These are phyloP conservation scores for Strobilomyces echinocephalus DNA, from an alignment of 768 basidiomycete species.

Conservation along the genomic window DNA sequence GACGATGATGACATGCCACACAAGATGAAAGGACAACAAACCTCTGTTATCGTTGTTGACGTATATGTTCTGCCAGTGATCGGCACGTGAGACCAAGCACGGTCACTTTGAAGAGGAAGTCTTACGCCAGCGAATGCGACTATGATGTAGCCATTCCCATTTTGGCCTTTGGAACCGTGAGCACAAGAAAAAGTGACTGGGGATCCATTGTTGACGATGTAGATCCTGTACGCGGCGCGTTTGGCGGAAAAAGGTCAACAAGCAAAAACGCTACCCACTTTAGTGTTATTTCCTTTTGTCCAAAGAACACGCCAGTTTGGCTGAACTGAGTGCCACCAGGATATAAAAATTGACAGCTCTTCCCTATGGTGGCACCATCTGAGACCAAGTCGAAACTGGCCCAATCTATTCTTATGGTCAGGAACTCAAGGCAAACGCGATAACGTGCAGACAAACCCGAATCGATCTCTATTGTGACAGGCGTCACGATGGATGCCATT, in stretches of 20 bases:
- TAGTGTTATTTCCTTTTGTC: neutral
- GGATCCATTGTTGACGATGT: neutral
- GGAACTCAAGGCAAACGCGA: neutral
- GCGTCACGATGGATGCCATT: neutral
- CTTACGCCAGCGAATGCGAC: neutral
- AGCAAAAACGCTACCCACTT: neutral
- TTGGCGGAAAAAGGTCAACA: neutral
- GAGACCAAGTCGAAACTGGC: neutral
- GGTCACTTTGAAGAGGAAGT: neutral
- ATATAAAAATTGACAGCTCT: neutral
- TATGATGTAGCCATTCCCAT: neutral
- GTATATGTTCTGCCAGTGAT: neutral
- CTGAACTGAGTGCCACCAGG: neutral
- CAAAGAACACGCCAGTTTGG: neutral
- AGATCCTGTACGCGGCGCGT: neutral
- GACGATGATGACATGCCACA: neutral
- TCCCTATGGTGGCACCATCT: neutral
- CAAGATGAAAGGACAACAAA: neutral
- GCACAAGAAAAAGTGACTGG: neutral
- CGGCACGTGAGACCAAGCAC: neutral
- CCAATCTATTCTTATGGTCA: neutral
- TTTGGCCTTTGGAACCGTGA: neutral
- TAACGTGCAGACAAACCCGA: neutral
- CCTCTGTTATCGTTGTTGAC: neutral
- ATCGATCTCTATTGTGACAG: neutral